Evolutionary conservation across 106 monocot genomes (phyloP), one percentile per base, ranked within the genome.

Genomic region (Ottelia alismoides): DNA sequence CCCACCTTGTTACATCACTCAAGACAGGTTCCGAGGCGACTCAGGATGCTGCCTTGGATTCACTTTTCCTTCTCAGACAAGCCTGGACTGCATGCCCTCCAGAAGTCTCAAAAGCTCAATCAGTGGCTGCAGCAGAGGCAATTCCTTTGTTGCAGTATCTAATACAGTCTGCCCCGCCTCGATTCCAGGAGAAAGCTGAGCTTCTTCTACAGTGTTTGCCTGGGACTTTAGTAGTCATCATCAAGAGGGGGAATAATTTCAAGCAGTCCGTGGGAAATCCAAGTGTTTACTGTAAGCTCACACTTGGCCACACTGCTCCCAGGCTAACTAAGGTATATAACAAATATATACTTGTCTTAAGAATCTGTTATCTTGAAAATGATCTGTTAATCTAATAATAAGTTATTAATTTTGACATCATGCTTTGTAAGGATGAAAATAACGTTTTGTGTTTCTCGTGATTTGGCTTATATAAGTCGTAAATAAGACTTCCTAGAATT

Each of bases 241-340:
- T 92, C 46, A 86, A 79, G 58, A 72, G 92, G 25, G 92, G 82
- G 44, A 82, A 73, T 57, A 86, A 86, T 65, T 79, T 92, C 68
- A 92, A 83, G 69, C 92, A 92, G 76, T 83, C 87, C 2, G 82
- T 92, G 76, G 92, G 86, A 24, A 79, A 71, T 56, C 83, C 87
- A 22, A 92, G 87, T 70, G 82, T 81, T 22, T 92, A 83, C 56
- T 92, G 92, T 65, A 68, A 53, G 56, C 53, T 92, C 11, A 83
- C 87, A 56, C 87, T 92, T 53, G 92, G 92, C 62, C 81, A 83
- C 61, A 63, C 76, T 3, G 82, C 87, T 53, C 77, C 76, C 12
- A 76, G 65, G 45, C 80, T 80, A 63, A 92, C 87, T 24, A 77
- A 87, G 78, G 92, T 92, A 81, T 91, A 70, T 19, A 46, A 25